phyloP scores from a whole-genome alignment of 1,284 basidiomycete species.

The Heterobasidion annosum region DNA sequence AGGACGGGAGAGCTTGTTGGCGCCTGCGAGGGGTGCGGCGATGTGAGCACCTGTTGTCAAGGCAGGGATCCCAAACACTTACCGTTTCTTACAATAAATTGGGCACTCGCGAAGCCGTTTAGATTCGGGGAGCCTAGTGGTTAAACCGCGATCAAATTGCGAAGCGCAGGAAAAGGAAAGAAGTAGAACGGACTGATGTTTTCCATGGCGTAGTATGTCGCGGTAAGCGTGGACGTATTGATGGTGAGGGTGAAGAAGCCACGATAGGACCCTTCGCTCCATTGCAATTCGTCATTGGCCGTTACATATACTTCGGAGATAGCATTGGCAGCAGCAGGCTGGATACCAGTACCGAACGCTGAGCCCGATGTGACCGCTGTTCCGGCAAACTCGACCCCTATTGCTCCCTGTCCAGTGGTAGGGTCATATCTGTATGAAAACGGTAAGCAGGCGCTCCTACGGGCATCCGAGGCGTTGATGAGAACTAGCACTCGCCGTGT shows the following conservation, averaged over 20 bases:
- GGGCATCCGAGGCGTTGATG: not conserved
- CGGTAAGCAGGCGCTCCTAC: not conserved
- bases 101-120: slow-evolving; percentile 37
- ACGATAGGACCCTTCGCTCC: slow-evolving; percentile 55
- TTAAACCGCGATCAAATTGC: not conserved
- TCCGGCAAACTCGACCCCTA: slow-evolving; percentile 62
- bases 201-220: slow-evolving; percentile 53
- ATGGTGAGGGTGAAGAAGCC: slow-evolving; percentile 55
- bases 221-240: slow-evolving; percentile 34
- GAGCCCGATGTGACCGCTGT: slow-evolving; percentile 53
- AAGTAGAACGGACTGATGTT: slow-evolving; percentile 32
- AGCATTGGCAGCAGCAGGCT: slow-evolving; percentile 30
- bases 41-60: not conserved
- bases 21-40: slow-evolving; percentile 17
- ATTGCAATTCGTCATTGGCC: slow-evolving; percentile 47
- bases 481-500: slow-evolving; percentile 26
- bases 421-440: slow-evolving; percentile 35
- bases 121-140: slow-evolving; percentile 33
- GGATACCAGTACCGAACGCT: slow-evolving; percentile 36
- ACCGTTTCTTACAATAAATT: slow-evolving; percentile 34
- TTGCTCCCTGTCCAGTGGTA: slow-evolving; percentile 40
- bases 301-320: slow-evolving; percentile 32
- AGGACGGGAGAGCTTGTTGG: slow-evolving; percentile 46
- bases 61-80: slow-evolving; percentile 4
- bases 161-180: not conserved